phyloP scores from a whole-genome alignment of 371 early-diverging fungal species.

The Spiromyces aspiralis region DNA sequence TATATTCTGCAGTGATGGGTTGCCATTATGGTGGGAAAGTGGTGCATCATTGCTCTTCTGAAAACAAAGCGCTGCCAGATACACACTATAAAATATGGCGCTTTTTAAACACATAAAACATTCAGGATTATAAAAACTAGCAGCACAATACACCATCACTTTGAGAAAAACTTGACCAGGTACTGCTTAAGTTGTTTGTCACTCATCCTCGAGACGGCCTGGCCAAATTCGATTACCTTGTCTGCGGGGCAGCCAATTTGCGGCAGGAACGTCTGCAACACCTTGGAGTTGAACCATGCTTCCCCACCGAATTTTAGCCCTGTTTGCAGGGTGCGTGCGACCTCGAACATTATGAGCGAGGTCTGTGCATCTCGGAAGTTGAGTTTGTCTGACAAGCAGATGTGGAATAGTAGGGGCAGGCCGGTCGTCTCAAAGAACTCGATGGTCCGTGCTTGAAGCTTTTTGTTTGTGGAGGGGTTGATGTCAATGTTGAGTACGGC shows the following conservation, averaged over 20 bases:
- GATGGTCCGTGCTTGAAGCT: background rate
- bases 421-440: background rate
- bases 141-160: no score
- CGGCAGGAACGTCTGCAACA: background rate
- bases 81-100: no score
- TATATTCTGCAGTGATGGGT: no score
- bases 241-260: background rate
- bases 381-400: background rate
- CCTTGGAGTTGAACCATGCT: background rate
- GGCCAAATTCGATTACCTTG: background rate
- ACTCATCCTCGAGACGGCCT: background rate
- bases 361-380: background rate
- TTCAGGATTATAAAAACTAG: no score
- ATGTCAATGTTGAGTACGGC: background rate
- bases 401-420: background rate
- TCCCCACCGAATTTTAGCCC: background rate
- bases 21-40: no score
- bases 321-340: background rate
- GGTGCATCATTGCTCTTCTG: no score
- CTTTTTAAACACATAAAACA: no score
- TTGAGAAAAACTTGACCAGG: background rate
- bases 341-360: background rate
- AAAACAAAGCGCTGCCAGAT: no score
- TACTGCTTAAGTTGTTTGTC: background rate
- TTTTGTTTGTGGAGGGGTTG: background rate